Base-by-base conservation (phyloP, 2,329 filamentous ascomycete species). In the Akanthomyces lecanii region DNA sequence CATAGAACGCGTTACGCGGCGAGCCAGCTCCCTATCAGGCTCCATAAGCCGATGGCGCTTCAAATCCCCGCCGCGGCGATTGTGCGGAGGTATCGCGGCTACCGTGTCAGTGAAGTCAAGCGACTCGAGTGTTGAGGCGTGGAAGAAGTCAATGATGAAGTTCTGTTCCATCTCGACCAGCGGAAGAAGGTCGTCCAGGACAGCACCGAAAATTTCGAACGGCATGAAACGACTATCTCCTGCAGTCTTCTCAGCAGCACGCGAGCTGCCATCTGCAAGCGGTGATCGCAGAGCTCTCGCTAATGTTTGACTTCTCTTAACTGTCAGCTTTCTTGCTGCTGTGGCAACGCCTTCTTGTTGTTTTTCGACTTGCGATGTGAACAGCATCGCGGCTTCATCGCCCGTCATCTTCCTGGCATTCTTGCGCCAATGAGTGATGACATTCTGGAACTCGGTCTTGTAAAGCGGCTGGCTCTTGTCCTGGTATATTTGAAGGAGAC, bases 121-220 rank as follows among this genome's bases (percentile, higher is more conserved):
- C 42, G 87, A 88, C 69, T 92, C 89, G 33, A 94, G 81, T 2
- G 92, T 96, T n/a, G 89, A 91, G 30, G 95, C 86, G 69, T 98
- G 94, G 82, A 98, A 98, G 74, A 97, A 95, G 69, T 96, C 92
- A n/a, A 97, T 88, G 55, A 97, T 82, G 72, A 98, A 99, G 72
- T 97, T 98, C 74, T 99, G 94, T 76, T 99, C 95, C 74, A 94
- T 93, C 68, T 92, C 88, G 64, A 97, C 87, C 62, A 96, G 82
- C 6, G 89, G 91, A 51, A 93, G 78, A 66, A 95, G 85, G 70
- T 97, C 92, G 63, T 95, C 89, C 65, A 97, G 77, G 14, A 91
- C 86, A 44, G 87, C 88, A 0, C 86, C 82, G 74, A 98, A 97
- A 3, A 91, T 86, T 74, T 97, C 92, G 68, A 88, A 94, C 0